phyloP scores from a whole-genome alignment of 169 alveolate species.

The Plasmodium gonderi region DNA sequence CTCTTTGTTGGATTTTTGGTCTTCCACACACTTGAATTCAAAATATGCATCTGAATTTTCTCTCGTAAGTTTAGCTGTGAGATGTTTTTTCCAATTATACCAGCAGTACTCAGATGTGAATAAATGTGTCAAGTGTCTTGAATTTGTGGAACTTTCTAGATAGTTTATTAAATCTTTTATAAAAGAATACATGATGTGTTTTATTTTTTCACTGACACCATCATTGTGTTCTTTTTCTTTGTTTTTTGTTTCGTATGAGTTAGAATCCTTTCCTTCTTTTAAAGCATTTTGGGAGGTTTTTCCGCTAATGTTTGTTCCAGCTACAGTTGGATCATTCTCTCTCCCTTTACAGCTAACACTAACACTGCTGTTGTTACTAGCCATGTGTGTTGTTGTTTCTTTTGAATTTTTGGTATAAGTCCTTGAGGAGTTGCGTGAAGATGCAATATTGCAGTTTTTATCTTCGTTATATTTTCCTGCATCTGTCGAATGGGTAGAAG shows the following conservation, averaged over 20 bases:
- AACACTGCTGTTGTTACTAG: background rate
- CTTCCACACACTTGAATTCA: slow-evolving; percentile 1
- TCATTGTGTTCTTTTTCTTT: background rate
- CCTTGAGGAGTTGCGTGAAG: background rate
- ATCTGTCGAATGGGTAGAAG: background rate
- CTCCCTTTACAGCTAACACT: background rate
- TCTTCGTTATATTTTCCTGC: background rate
- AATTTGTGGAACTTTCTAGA: background rate
- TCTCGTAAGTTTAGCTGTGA: background rate
- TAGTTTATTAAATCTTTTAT: slow-evolving; percentile 21
- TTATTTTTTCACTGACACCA: slow-evolving; percentile 6
- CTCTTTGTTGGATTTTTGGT: background rate
- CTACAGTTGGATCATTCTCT: background rate
- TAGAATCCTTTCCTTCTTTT: background rate
- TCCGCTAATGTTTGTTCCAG: background rate
- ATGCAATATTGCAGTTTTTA: background rate
- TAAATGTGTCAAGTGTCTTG: background rate
- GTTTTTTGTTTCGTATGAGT: slow-evolving; percentile 1
- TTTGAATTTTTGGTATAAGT: background rate
- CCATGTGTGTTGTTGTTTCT: background rate
- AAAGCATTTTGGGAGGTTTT: background rate
- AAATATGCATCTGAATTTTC: background rate
- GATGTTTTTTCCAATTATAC: slow-evolving; percentile 53
- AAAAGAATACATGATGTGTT: slow-evolving; percentile 8
- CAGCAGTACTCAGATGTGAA: slow-evolving; percentile 27